Conservation (phyloP, 2,329 filamentous ascomycete genomes). For the Sporothrix globosa region DNA sequence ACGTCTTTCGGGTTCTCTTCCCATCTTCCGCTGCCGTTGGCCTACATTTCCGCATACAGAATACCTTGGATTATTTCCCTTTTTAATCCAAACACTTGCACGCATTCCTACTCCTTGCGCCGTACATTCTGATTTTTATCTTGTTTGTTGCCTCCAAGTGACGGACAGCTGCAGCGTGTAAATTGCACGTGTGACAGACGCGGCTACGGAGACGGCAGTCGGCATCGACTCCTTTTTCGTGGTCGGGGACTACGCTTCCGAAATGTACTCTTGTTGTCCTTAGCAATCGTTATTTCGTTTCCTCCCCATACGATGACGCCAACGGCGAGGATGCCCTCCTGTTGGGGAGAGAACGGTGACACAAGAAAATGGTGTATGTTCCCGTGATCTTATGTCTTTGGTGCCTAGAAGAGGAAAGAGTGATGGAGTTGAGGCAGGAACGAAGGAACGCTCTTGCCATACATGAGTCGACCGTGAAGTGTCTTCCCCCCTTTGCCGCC, state of each 20-base stretch:
- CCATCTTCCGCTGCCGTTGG: not conserved
- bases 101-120: not conserved
- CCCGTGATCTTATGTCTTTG: not conserved
- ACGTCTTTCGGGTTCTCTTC: not conserved
- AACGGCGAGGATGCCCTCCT: not conserved
- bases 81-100: not conserved
- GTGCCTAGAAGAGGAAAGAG: not conserved
- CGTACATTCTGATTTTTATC: not conserved
- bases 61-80: not conserved
- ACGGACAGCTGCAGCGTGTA: not conserved
- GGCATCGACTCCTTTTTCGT: not conserved
- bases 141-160: not conserved
- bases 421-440: not conserved
- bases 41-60: not conserved
- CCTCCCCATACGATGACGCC: not conserved
- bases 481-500: not conserved
- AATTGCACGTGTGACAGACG: conserved; percentile 6
- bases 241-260: not conserved
- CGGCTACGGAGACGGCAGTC: not conserved
- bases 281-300: not conserved
- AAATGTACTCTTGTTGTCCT: not conserved
- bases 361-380: not conserved
- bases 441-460: not conserved
- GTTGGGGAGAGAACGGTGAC: not conserved
- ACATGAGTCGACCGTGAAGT: not conserved